A percentile compares a stretch with the other conserved stretches of the same genome.
Evolutionary conservation across 331 rosid genomes (phyloP).

Genomic region (Saraca asoca): DNA sequence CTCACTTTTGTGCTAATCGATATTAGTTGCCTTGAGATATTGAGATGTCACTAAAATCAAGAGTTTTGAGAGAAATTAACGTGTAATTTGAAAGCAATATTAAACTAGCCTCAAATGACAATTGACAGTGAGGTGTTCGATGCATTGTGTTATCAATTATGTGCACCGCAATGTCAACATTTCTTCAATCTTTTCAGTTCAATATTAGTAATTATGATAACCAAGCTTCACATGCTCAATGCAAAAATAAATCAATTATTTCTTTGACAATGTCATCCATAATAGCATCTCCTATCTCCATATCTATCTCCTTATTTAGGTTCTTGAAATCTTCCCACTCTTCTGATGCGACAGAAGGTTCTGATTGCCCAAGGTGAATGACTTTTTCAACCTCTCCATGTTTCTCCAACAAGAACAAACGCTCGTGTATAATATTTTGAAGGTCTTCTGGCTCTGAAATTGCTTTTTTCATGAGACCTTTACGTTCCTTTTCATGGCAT

Average conservation of each 20-base stretch:
- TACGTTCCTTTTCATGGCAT: constrained; percentile 28
- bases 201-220: neutral
- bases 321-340: constrained; percentile 37
- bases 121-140: too few relatives aligned
- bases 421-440: constrained; percentile 20
- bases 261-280: constrained; percentile 44
- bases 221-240: constrained; percentile 19
- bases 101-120: too few relatives aligned
- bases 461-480: constrained; percentile 7
- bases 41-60: too few relatives aligned
- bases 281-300: constrained; percentile 51
- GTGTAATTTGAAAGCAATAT: too few relatives aligned
- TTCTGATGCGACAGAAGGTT: constrained; percentile 32
- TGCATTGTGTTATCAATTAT: too few relatives aligned
- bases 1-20: too few relatives aligned
- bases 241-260: constrained; percentile 32
- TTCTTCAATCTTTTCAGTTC: neutral
- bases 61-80: too few relatives aligned
- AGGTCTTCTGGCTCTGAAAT: constrained; percentile 31
- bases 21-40: too few relatives aligned
- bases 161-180: too few relatives aligned
- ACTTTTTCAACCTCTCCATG: constrained; percentile 29
- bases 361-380: constrained; percentile 16
- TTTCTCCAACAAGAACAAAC: constrained; percentile 34
- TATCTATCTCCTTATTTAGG: constrained; percentile 29